Conservation (phyloP, 23 red algal species). For the Gracilaria gracilis region DNA sequence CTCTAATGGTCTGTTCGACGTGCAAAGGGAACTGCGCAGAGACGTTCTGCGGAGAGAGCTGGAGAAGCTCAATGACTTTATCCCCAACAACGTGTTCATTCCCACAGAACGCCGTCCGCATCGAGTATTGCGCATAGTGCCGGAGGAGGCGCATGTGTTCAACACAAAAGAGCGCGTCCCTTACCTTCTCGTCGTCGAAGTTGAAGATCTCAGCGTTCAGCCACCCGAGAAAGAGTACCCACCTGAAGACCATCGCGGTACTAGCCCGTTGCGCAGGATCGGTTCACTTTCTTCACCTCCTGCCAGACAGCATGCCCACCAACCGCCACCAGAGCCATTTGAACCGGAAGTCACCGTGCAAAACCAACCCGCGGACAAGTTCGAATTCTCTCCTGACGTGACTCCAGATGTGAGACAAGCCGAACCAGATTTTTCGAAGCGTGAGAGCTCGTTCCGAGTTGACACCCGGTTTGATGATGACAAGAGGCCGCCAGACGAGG, state of each 20-base stretch:
- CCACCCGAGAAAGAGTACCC: constrained; percentile 24
- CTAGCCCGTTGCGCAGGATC: constrained; percentile 60
- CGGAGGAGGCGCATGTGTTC: constrained; percentile 83
- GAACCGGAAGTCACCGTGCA: constrained; percentile 52
- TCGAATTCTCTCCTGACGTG: constrained; percentile 78
- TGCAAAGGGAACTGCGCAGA: constrained; percentile 70
- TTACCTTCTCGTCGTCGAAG: constrained; percentile 86
- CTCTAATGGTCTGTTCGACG: constrained; percentile 76
- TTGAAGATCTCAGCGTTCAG: constrained; percentile 72
- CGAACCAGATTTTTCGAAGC: constrained; percentile 29
- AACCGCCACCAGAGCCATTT: not conserved
- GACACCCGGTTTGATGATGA: constrained; percentile 55
- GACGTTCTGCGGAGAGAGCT: constrained; percentile 80
- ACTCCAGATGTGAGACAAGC: constrained; percentile 23
- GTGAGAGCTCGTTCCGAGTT: constrained; percentile 61
- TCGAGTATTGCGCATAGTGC: constrained; percentile 87
- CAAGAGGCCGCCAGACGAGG: constrained; percentile 77
- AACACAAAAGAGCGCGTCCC: constrained; percentile 97
- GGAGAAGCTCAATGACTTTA: constrained; percentile 83
- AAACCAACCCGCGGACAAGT: constrained; percentile 79
- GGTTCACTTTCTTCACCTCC: constrained; percentile 33
- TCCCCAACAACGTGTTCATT: constrained; percentile 82
- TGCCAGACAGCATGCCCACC: constrained; percentile 19
- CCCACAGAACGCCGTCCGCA: constrained; percentile 78
- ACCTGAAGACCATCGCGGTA: constrained; percentile 38